These are phyloP conservation scores for Rhynchosporium agropyri DNA, from an alignment of 2,329 filamentous ascomycete species.

Conservation along the genomic window DNA sequence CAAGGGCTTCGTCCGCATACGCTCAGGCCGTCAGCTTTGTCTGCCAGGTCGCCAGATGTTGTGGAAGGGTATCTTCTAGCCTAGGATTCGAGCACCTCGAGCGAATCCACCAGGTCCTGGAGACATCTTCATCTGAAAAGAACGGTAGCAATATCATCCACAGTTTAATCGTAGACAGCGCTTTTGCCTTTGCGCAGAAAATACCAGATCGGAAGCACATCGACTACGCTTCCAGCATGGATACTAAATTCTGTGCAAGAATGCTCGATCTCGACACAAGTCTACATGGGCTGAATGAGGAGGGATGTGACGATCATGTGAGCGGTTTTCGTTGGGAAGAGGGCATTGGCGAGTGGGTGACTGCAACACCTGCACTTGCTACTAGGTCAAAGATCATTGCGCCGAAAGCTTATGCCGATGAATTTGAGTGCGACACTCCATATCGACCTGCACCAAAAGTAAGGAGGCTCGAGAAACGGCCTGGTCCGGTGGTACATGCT, in stretches of 20 bases:
- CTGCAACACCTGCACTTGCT: constrained; percentile 47
- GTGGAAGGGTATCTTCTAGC: constrained; percentile 46
- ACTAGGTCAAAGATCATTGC: constrained; percentile 33
- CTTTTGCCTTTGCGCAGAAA: constrained; percentile 41
- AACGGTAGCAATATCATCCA: constrained; percentile 27
- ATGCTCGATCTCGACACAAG: constrained; percentile 17
- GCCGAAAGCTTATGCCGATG: constrained; percentile 22
- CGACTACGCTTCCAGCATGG: constrained; percentile 39
- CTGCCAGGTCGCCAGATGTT: constrained; percentile 52
- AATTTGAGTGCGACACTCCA: constrained; percentile 32
- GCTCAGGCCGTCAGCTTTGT: constrained; percentile 43
- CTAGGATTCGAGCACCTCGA: constrained; percentile 46
- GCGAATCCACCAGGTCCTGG: constrained; percentile 20
- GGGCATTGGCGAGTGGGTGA: constrained; percentile 59
- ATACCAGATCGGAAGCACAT: constrained; percentile 37
- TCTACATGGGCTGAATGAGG: constrained; percentile 1
- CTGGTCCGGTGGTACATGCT: neutral
- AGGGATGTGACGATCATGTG: constrained; percentile 14
- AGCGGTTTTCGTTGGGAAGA: constrained; percentile 55
- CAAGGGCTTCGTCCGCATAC: constrained; percentile 18
- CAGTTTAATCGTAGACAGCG: constrained; percentile 41
- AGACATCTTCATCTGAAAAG: constrained; percentile 38
- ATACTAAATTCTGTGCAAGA: constrained; percentile 29
- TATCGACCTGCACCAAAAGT: constrained; percentile 28
- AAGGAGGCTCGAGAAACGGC: constrained; percentile 14